phyloP scores from a whole-genome alignment of 352 stramenopile species.

The Stramenopiles sp. region DNA sequence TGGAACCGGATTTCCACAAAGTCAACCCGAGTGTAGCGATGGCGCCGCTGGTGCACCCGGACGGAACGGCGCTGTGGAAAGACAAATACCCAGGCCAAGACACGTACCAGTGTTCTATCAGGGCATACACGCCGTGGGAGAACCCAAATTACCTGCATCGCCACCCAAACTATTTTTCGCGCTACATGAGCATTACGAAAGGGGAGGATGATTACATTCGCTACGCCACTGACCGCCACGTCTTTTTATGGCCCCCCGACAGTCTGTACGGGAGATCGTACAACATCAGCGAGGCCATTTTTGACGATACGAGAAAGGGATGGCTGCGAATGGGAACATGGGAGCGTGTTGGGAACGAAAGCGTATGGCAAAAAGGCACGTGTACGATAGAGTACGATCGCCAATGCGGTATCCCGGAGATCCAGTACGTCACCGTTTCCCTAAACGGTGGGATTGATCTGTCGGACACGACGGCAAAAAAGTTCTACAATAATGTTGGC shows the following conservation, averaged over 20 bases:
- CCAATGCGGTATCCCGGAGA: no score
- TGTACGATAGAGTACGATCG: conserved; percentile 77
- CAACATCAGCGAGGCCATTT: no score
- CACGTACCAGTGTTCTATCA: conserved; percentile 77
- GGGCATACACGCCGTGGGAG: conserved; percentile 78
- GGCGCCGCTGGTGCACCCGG: no score
- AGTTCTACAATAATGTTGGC: background rate
- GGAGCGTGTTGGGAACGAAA: conserved; percentile 14
- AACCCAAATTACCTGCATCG: conserved; percentile 67
- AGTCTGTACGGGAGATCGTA: no score
- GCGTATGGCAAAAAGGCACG: conserved; percentile 65
- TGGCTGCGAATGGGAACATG: conserved; percentile 61
- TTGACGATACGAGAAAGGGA: conserved; percentile 49
- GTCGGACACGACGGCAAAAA: no score
- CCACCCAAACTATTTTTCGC: conserved; percentile 85
- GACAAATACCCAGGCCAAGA: conserved; percentile 60
- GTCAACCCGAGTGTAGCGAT: no score
- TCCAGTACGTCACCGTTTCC: no score
- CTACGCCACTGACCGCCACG: background rate
- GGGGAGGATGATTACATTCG: background rate
- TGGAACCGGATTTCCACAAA: conserved; percentile 31
- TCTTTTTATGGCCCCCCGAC: background rate
- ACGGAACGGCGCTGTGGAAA: no score
- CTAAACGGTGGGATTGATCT: no score
- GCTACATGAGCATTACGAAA: conserved; percentile 87